These are phyloP conservation scores for Coffea canephora DNA, from an alignment of 257 asterid genomes.

Conservation along the genomic window DNA sequence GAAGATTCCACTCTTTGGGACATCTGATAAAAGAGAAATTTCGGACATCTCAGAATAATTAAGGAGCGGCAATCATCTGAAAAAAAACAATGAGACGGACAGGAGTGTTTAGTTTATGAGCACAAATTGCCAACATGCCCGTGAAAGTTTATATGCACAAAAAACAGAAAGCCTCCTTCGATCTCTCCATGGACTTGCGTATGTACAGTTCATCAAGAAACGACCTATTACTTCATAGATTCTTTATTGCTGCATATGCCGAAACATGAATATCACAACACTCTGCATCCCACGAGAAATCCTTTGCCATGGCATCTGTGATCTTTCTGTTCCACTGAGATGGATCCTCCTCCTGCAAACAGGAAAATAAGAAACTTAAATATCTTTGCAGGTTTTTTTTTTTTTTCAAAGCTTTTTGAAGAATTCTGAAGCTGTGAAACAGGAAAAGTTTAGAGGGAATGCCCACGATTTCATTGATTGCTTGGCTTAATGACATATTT, in stretches of 20 bases:
- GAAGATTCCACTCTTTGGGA: too few species aligned
- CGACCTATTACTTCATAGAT: conserved; percentile 21
- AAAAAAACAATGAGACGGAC: too few species aligned
- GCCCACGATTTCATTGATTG: conserved; percentile 66
- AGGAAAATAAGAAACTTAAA: neutral
- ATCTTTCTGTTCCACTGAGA: conserved; percentile 55
- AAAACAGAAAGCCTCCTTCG: neutral
- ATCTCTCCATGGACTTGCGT: neutral
- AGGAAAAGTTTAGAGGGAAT: neutral
- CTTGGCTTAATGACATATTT: conserved; percentile 52
- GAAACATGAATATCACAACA: conserved; percentile 56
- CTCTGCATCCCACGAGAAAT: conserved; percentile 74
- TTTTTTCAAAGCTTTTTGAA: too few species aligned
- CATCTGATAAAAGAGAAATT: too few species aligned
- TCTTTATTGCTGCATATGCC: conserved; percentile 50
- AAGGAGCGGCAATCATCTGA: too few species aligned
- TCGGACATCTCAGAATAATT: too few species aligned
- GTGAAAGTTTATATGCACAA: too few species aligned
- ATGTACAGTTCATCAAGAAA: neutral
- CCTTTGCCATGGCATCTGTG: conserved; percentile 55
- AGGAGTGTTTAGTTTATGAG: too few species aligned
- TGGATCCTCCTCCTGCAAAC: conserved; percentile 51
- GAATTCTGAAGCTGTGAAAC: conserved; percentile 3
- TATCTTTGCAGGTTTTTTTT: too few species aligned
- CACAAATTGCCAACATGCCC: too few species aligned